A percentile compares a stretch with the other conserved stretches of the same genome.
These are phyloP conservation scores for Noccaea caerulescens DNA, from an alignment of 345 rosid genomes.

Conservation along the genomic window DNA sequence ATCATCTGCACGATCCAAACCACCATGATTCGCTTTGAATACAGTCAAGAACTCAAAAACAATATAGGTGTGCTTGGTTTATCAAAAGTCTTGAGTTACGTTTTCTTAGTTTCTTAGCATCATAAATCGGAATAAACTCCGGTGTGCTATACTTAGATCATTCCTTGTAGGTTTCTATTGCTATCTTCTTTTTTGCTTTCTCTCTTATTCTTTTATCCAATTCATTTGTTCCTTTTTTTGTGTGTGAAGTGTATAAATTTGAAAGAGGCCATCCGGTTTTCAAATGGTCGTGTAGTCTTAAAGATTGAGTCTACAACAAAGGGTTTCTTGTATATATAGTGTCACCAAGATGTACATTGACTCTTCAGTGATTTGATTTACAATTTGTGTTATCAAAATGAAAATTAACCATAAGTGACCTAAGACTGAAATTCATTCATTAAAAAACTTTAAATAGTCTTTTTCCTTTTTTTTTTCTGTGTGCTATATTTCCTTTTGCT, in stretches of 20 bases:
- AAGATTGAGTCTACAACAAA: conserved; percentile 8
- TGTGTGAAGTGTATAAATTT: conserved; percentile 29
- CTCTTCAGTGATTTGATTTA: conserved; percentile 6
- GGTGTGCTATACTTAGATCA: conserved; percentile 25
- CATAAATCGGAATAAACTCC: conserved; percentile 23
- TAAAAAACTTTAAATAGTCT: too few species aligned
- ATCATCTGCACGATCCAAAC: conserved; percentile 16
- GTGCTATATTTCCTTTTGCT: too few species aligned
- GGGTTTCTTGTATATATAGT: conserved; percentile 10
- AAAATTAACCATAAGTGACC: neutral
- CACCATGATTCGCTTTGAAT: conserved; percentile 13
- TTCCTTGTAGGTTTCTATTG: conserved; percentile 30
- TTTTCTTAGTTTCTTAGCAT: conserved; percentile 25
- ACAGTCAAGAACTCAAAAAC: conserved; percentile 15
- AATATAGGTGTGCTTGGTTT: conserved; percentile 26
- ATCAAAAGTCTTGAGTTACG: conserved; percentile 26
- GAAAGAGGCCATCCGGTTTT: conserved; percentile 22
- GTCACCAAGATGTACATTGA: conserved; percentile 23
- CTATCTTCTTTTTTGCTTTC: conserved; percentile 6
- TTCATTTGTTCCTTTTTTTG: conserved; percentile 37
- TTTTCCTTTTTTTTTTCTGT: too few species aligned
- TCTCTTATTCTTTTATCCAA: conserved; percentile 34
- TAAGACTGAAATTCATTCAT: conserved; percentile 10
- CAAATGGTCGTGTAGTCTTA: conserved; percentile 32
- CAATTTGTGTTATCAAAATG: conserved; percentile 1